phyloP scores from a whole-genome alignment of 2,329 filamentous ascomycete genomes.

The Cladosporium velox region DNA sequence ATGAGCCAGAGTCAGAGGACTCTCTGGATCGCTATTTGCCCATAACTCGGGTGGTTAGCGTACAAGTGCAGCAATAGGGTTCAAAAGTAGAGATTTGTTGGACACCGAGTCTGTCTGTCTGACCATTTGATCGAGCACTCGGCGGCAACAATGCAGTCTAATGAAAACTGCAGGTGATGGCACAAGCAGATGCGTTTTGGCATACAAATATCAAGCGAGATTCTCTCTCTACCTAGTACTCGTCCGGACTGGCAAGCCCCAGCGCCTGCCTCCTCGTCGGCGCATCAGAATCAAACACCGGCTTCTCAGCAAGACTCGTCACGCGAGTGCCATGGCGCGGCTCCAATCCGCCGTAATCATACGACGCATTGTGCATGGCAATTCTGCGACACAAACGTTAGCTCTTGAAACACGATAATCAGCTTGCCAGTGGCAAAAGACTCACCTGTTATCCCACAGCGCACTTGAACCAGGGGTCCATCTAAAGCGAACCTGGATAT shows the following conservation, averaged over 20 bases:
- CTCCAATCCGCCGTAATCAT: constrained; percentile 69
- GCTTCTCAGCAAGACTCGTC: constrained; percentile 70
- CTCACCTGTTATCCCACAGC: constrained; percentile 66
- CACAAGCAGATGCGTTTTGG: background rate
- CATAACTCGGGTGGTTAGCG: no score
- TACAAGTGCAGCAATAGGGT: no score
- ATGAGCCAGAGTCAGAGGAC: no score
- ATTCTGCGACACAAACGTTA: constrained; percentile 13
- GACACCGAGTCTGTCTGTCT: no score
- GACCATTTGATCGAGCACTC: no score
- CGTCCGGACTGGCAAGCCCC: constrained; percentile 60
- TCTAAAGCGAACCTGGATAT: constrained; percentile 71
- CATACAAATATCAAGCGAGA: background rate
- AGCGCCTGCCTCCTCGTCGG: constrained; percentile 68
- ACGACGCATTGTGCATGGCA: constrained; percentile 70
- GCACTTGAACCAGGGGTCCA: constrained; percentile 69
- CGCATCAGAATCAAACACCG: constrained; percentile 64
- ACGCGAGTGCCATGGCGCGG: constrained; percentile 72
- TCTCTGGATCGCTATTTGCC: no score
- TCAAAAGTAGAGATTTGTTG: no score
- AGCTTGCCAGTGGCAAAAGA: background rate
- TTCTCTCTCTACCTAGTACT: background rate
- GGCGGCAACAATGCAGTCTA: no score
- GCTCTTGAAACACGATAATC: background rate
- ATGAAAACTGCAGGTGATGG: no score